Conservation (phyloP, 306 rosid species). For the Canavalia ensiformis region DNA sequence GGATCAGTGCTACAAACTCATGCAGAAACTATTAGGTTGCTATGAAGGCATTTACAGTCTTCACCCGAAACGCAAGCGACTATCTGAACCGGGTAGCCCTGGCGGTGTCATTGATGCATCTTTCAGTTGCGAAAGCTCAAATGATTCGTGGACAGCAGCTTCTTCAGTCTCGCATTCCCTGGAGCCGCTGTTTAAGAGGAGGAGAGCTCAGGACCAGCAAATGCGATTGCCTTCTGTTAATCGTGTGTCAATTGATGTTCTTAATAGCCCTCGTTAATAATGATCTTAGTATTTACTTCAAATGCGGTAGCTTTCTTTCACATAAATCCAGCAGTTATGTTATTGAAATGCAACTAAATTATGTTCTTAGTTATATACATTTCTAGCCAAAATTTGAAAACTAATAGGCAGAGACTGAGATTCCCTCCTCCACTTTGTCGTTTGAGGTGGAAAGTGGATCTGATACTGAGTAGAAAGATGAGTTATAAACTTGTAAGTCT, state of each 20-base stretch:
- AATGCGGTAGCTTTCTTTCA: slow-evolving; percentile 60
- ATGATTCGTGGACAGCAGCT: slow-evolving; percentile 71
- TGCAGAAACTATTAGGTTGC: slow-evolving; percentile 59
- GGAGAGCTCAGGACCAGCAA: slow-evolving; percentile 77
- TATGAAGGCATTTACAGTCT: slow-evolving; percentile 48
- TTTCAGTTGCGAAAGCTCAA: slow-evolving; percentile 82
- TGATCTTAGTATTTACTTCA: slow-evolving; percentile 60
- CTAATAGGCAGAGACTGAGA: slow-evolving; percentile 51
- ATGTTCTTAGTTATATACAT: slow-evolving; percentile 54
- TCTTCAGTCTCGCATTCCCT: slow-evolving; percentile 56
- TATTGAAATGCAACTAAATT: slow-evolving; percentile 52
- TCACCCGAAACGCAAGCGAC: slow-evolving; percentile 61
- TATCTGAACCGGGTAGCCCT: slow-evolving; percentile 69
- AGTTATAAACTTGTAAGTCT: slow-evolving; percentile 55
- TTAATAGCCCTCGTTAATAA: slow-evolving; percentile 70
- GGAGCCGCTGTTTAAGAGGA: slow-evolving; percentile 75
- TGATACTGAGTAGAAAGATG: slow-evolving; percentile 48
- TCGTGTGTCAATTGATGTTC: slow-evolving; percentile 69
- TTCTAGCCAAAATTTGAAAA: slow-evolving; percentile 57
- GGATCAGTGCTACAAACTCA: slow-evolving; percentile 71
- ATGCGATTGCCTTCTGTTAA: slow-evolving; percentile 70
- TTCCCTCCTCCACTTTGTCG: slow-evolving; percentile 38
- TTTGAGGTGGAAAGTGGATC: slow-evolving; percentile 49
- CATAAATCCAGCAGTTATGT: slow-evolving; percentile 56
- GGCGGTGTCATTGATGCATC: slow-evolving; percentile 70